Conservation (phyloP, 2,329 filamentous ascomycete genomes). For the Septoria linicola region DNA sequence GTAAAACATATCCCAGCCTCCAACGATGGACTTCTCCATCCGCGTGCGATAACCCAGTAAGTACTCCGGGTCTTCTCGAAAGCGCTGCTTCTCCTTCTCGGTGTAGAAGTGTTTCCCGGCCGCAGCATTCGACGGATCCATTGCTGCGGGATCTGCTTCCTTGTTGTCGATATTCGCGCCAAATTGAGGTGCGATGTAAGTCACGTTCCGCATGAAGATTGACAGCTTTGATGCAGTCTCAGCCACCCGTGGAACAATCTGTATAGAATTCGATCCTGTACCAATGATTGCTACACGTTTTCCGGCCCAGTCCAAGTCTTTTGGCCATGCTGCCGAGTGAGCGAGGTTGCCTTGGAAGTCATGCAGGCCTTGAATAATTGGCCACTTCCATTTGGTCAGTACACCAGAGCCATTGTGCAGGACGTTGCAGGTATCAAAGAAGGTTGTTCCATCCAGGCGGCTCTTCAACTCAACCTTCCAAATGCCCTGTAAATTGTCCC, state of each 20-base stretch:
- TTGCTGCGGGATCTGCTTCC: constrained; percentile 24
- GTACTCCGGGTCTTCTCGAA: constrained; percentile 35
- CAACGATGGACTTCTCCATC: constrained; percentile 32
- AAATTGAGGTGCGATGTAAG: constrained; percentile 37
- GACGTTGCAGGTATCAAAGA: constrained; percentile 47
- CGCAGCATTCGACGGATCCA: constrained; percentile 21
- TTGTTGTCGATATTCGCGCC: constrained; percentile 27
- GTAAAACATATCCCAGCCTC: constrained; percentile 30
- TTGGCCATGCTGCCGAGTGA: constrained; percentile 58
- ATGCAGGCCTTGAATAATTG: constrained; percentile 52
- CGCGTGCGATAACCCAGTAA: constrained; percentile 39
- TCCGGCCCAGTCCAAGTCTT: constrained; percentile 37
- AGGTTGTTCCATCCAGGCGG: constrained; percentile 47
- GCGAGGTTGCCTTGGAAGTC: constrained; percentile 55
- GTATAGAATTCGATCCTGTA: constrained; percentile 33
- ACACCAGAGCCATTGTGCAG: constrained; percentile 52
- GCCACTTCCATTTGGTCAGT: constrained; percentile 54
- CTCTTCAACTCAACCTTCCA: constrained; percentile 36
- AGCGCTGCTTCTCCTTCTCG: constrained; percentile 35
- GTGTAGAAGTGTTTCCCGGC: constrained; percentile 33
- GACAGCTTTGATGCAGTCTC: constrained; percentile 36
- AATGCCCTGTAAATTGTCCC: constrained; percentile 29
- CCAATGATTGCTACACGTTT: constrained; percentile 31
- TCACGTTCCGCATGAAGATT: constrained; percentile 37
- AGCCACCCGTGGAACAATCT: constrained; percentile 37